phyloP scores from a whole-genome alignment of 805 yeast genomes.

The Pichia pseudocactophila region DNA sequence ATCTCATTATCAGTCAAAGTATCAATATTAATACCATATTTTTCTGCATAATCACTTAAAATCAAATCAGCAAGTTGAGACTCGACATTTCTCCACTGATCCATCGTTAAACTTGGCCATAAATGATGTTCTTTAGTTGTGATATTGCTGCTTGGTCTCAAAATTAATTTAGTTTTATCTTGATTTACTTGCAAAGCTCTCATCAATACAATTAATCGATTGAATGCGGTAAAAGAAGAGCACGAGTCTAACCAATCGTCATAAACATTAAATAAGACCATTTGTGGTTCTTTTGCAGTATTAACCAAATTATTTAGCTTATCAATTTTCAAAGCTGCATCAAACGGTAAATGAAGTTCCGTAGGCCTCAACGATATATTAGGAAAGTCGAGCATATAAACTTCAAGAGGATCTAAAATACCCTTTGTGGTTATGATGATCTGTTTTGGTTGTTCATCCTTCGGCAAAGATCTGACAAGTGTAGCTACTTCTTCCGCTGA shows the following conservation, averaged over 20 bases:
- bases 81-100: slow-evolving; percentile 90
- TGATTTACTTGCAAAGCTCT: slow-evolving; percentile 73
- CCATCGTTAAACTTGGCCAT: slow-evolving; percentile 87
- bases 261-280: slow-evolving; percentile 82
- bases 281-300: slow-evolving; percentile 86
- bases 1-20: slow-evolving; percentile 89
- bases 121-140: slow-evolving; percentile 69
- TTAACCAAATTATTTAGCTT: slow-evolving; percentile 70
- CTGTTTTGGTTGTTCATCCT: slow-evolving; percentile 92
- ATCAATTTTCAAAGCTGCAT: slow-evolving; percentile 73
- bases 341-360: slow-evolving; percentile 84
- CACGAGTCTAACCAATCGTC: slow-evolving; percentile 88
- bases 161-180: slow-evolving; percentile 65
- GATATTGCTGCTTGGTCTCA: slow-evolving; percentile 66
- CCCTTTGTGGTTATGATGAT: slow-evolving; percentile 85
- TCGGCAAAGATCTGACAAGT: slow-evolving; percentile 75
- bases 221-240: slow-evolving; percentile 89
- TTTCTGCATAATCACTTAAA: slow-evolving; percentile 73
- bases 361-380: slow-evolving; percentile 83
- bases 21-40: slow-evolving; percentile 76
- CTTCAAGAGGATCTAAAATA: slow-evolving; percentile 89
- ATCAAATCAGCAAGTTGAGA: slow-evolving; percentile 81
- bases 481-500: slow-evolving; percentile 97
- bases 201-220: slow-evolving; percentile 73
- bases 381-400: slow-evolving; percentile 95